phyloP scores from a whole-genome alignment of 768 basidiomycete genomes.

The Boletus rubescentipes region DNA sequence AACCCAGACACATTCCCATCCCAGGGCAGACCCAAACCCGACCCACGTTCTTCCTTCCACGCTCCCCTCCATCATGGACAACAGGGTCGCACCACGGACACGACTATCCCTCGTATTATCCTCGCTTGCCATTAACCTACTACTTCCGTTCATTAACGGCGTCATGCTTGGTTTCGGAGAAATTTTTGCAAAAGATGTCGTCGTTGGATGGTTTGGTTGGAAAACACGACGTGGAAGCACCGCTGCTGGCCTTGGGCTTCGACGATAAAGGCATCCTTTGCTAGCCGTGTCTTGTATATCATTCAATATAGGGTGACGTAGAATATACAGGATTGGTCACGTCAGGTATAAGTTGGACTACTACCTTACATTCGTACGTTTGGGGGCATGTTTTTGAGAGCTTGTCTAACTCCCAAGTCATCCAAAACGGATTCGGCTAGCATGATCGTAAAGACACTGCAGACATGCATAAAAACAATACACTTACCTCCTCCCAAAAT shows the following conservation, averaged over 20 bases:
- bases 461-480: neutral
- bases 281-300: neutral
- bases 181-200: conserved; percentile 82
- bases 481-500: conserved; percentile 26
- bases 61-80: conserved; percentile 71
- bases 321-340: neutral
- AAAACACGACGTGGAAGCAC: conserved; percentile 27
- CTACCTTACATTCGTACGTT: conserved; percentile 42
- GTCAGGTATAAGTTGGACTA: neutral
- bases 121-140: conserved; percentile 78
- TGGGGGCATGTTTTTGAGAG: conserved; percentile 54
- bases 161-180: conserved; percentile 98
- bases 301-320: neutral
- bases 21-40: conserved; percentile 22
- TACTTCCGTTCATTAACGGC: conserved; percentile 88
- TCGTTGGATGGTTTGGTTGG: conserved; percentile 54
- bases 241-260: conserved; percentile 27
- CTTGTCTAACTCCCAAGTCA: conserved; percentile 61
- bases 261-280: conserved; percentile 10
- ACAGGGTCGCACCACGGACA: conserved; percentile 61
- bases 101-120: conserved; percentile 68
- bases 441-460: neutral
- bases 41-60: conserved; percentile 42
- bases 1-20: conserved; percentile 15
- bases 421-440: conserved; percentile 57